Evolutionary conservation across 345 rosid species (phyloP), one percentile per base, ranked within the genome.

Genomic region (Pistacia atlantica): DNA sequence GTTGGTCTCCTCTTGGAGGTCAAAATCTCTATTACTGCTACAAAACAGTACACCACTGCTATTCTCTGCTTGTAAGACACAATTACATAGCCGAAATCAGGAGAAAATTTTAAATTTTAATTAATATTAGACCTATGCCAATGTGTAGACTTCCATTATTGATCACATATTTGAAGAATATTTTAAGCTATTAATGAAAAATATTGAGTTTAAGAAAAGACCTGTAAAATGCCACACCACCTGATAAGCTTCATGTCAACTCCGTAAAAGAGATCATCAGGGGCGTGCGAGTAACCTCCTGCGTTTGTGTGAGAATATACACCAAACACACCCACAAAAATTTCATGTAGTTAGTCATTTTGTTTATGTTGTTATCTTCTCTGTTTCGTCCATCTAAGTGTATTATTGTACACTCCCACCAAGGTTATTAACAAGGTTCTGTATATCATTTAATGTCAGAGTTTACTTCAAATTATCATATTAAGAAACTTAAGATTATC

Each of bases 261-360:
- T 58, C 95, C 95, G 58, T 91, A 89, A 11, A 69, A 11, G 9
- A 91, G 95, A 16, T 81, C 83, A 75, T 7, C 1, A 9, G 95
- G 95, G 1, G 95, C 91, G 64, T 91, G 95, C 7, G 91, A 89
- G 68, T 87, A 91, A 68, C 95, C 95, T 82, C 91, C 91, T 90
- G 86, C 46, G 76, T 42, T 42, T 42, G 14, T 31, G 48, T 57
- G n/a, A 64, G 46, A 42, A 42, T 7, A 42, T 42, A 42, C 46
- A 42, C 8, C 46, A 42, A 8, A 42, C 46, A 42, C 46, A 42
- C 46, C 46, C 46, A 42, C 46, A 42, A 42, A 42, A 42, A 13
- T 14, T 18, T 18, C 18, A 54, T 54, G 9, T 54, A 54, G 7
- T 16, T 51, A 16, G 17, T 16, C n/a, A 3, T 54, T 13, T 51